Evolutionary conservation across 2,329 filamentous ascomycete species (phyloP).

Genomic region (Botryosphaeria agaves): DNA sequence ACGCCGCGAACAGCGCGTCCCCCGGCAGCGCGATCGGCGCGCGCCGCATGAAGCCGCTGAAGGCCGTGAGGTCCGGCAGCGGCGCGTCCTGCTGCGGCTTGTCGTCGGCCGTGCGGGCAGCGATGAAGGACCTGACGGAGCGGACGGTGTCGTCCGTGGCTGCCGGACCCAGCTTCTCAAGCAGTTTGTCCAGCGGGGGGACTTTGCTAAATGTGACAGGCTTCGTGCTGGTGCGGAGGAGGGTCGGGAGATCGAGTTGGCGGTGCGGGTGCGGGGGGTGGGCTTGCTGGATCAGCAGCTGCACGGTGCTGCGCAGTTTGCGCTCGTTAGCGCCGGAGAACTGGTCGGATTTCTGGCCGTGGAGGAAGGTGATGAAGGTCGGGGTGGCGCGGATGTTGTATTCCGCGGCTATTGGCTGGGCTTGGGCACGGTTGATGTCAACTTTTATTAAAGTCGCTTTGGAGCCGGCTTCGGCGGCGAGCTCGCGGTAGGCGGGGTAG

Average conservation of each 20-base stretch:
- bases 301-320: constrained; percentile 52
- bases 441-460: constrained; percentile 65
- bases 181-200: constrained; percentile 67
- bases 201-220: constrained; percentile 63
- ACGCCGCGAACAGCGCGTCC: constrained; percentile 57
- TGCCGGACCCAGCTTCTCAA: constrained; percentile 54
- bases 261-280: constrained; percentile 62
- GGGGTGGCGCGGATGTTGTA: constrained; percentile 64
- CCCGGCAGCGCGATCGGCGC: constrained; percentile 38
- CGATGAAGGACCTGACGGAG: constrained; percentile 54
- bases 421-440: constrained; percentile 48
- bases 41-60: constrained; percentile 43
- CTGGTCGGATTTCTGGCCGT: constrained; percentile 55
- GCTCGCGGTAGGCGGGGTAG: constrained; percentile 65
- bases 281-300: constrained; percentile 57
- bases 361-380: constrained; percentile 74
- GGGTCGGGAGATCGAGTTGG: constrained; percentile 49
- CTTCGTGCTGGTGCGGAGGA: constrained; percentile 45
- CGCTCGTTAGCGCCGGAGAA: constrained; percentile 65
- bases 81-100: constrained; percentile 49
- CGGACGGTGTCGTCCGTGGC: constrained; percentile 43
- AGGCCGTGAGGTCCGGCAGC: constrained; percentile 50
- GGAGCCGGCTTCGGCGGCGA: constrained; percentile 54
- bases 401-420: constrained; percentile 42
- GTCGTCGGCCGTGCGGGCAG: constrained; percentile 37